Evolutionary conservation across 495 filamentous ascomycete genomes (phyloP), one percentile per base, ranked within the genome.

Genomic region (Rhizodiscina lignyota): DNA sequence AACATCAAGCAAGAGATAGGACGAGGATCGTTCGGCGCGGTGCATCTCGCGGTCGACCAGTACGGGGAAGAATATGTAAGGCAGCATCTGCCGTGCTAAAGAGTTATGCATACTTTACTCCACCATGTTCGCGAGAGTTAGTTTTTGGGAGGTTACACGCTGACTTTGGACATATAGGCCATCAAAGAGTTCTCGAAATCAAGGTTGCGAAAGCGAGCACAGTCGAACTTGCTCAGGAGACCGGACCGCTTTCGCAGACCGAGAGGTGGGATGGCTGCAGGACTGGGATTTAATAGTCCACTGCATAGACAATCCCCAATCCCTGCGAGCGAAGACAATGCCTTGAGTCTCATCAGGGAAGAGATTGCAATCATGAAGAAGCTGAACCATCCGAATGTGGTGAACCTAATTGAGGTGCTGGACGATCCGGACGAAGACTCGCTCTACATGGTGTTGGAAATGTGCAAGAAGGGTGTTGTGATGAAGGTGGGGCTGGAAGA

Each of bases 341-440:
- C 86, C 1, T 63, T 96, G 1, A 79, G 75, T 51, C 62, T 96
- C 30, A 97, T 97, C 51, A 82, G 80, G 40, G 83, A 93, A 56
- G 89, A 97, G 52, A 92, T 97, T 45, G 89, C 89, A 18, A 92
- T 97, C 51, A 94, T 97, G 82, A 97, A 97, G 62, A 96, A 97
- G 54, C 66, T 97, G 32, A 74, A 94, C 50, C 89, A 97, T 44
- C 73, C 69, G 27, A 97, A 97, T 53, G 60, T 97, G 26, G 86
- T 93, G n/a, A 75, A 77, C 21, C 60, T 97, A 21, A 79, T 89
- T 42, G 89, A 97, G 53, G 89, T 97, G 0, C 58, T 97, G 21
- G 89, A 97, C 52, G 91, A 96, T 47, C 91, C 89, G 2, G 74
- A 81, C 21, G 86, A 94, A 44, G 89, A 97, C 50, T 91, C 85